A percentile compares a stretch with the other conserved stretches of the same genome.
Conservation (phyloP, 768 basidiomycete species). For the Boletus edulis region DNA sequence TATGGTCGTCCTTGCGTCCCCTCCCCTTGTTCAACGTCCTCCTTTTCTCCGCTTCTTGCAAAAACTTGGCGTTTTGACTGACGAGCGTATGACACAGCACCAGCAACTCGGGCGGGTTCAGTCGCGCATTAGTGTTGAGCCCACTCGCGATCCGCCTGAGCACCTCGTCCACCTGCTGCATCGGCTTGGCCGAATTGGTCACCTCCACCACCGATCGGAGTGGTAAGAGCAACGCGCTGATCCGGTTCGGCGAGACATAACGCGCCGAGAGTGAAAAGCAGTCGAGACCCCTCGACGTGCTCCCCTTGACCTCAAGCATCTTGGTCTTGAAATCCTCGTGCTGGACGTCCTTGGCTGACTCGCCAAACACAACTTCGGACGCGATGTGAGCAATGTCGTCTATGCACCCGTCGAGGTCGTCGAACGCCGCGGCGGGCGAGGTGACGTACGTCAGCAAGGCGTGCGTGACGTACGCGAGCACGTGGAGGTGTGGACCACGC, state of each 20-base stretch:
- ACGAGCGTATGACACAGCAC: constrained; percentile 86
- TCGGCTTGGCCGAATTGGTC: constrained; percentile 74
- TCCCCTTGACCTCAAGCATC: constrained; percentile 86
- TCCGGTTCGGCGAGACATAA: constrained; percentile 69
- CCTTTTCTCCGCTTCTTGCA: constrained; percentile 54
- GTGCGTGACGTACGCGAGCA: constrained; percentile 83
- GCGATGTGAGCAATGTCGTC: constrained; percentile 78
- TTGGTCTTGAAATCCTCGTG: constrained; percentile 92
- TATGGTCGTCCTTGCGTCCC: constrained; percentile 48
- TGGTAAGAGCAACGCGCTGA: constrained; percentile 75
- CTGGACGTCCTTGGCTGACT: constrained; percentile 86
- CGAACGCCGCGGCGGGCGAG: constrained; percentile 51
- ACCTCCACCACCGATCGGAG: constrained; percentile 82
- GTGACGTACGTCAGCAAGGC: constrained; percentile 81
- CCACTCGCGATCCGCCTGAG: constrained; percentile 80
- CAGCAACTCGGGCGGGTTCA: constrained; percentile 69
- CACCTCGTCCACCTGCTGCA: constrained; percentile 86
- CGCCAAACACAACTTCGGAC: constrained; percentile 90
- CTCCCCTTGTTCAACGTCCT: constrained; percentile 31
- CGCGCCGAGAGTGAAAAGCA: constrained; percentile 81
- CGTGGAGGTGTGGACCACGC: constrained; percentile 92
- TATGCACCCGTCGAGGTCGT: constrained; percentile 70
- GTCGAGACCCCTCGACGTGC: constrained; percentile 81
- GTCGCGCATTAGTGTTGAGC: constrained; percentile 75
- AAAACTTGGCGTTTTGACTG: constrained; percentile 85